Percentiles rank a stretch among this genome's conserved stretches.
Evolutionary conservation across 768 basidiomycete genomes (phyloP).

Genomic region (Steccherinum ochraceum): DNA sequence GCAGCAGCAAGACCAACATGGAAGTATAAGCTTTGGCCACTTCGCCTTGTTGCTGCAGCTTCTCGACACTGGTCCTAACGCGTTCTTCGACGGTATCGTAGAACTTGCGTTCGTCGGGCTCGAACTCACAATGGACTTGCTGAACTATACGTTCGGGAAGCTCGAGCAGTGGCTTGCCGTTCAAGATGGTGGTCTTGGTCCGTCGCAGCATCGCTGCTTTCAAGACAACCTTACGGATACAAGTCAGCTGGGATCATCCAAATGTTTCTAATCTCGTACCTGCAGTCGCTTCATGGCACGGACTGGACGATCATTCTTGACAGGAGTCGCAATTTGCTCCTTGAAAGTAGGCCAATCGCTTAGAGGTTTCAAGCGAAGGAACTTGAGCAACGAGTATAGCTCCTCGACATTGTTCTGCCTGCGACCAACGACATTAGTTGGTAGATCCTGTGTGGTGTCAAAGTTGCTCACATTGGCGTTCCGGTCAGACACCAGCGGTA

Average conservation of each 20-base stretch:
- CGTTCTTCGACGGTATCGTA: constrained; percentile 52
- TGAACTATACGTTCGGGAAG: constrained; percentile 72
- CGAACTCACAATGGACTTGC: constrained; percentile 73
- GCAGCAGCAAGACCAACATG: constrained; percentile 64
- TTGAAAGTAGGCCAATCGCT: constrained; percentile 80
- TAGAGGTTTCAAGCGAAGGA: constrained; percentile 77
- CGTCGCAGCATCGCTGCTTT: constrained; percentile 87
- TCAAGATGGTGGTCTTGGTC: constrained; percentile 61
- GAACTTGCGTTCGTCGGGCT: constrained; percentile 69
- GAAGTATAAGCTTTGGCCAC: constrained; percentile 59
- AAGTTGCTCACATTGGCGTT: constrained; percentile 30
- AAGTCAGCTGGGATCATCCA: too few species aligned
- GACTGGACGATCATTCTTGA: constrained; percentile 58
- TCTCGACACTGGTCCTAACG: constrained; percentile 41
- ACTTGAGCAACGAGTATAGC: constrained; percentile 83
- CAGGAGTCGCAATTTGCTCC: constrained; percentile 67
- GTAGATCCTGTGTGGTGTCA: too few species aligned
- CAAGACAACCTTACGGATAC: constrained; percentile 74
- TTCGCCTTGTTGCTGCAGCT: constrained; percentile 47
- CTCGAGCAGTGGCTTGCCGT: constrained; percentile 78
- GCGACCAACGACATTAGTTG: constrained; percentile 18
- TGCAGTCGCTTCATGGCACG: constrained; percentile 84
- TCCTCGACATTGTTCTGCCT: constrained; percentile 89
- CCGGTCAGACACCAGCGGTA: constrained; percentile 51
- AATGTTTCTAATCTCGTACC: constrained; percentile 28